These are phyloP conservation scores for Fusarium sp. DNA, from an alignment of 2,329 filamentous ascomycete genomes.

Conservation along the genomic window DNA sequence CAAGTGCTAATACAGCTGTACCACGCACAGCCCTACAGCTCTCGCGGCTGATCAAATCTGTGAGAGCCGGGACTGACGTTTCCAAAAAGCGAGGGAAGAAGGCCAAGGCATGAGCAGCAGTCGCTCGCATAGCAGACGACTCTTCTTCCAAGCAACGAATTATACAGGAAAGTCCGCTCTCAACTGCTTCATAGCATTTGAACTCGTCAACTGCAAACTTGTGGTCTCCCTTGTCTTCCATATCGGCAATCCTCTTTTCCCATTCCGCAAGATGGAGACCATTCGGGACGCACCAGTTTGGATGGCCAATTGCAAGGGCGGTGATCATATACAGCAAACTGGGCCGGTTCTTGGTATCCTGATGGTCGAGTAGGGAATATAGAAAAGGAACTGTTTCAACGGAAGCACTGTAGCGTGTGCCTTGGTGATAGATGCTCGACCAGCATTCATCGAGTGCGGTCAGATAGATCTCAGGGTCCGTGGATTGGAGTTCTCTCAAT, in stretches of 20 bases:
- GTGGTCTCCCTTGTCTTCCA: not conserved
- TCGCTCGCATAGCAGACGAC: not conserved
- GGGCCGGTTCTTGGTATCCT: not conserved
- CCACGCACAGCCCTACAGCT: accelerated
- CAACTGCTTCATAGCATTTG: not conserved
- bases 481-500: not conserved
- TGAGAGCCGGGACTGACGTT: not conserved
- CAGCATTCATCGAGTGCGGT: not conserved
- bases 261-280: not conserved
- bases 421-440: not conserved
- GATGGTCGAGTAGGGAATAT: not conserved
- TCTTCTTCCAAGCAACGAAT: not conserved
- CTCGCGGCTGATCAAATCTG: accelerated
- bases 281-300: not conserved
- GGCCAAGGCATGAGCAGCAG: not conserved
- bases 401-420: not conserved
- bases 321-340: not conserved
- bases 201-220: accelerated
- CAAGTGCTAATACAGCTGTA: not conserved
- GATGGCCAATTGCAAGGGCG: not conserved
- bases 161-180: not conserved
- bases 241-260: accelerated
- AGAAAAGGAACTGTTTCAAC: not conserved
- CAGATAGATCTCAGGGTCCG: not conserved
- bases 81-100: not conserved